Percentiles rank a stretch among this genome's conserved stretches.
These are phyloP conservation scores for Kodamaea derodonti DNA, from an alignment of 1,139 yeast genomes.

Conservation along the genomic window DNA sequence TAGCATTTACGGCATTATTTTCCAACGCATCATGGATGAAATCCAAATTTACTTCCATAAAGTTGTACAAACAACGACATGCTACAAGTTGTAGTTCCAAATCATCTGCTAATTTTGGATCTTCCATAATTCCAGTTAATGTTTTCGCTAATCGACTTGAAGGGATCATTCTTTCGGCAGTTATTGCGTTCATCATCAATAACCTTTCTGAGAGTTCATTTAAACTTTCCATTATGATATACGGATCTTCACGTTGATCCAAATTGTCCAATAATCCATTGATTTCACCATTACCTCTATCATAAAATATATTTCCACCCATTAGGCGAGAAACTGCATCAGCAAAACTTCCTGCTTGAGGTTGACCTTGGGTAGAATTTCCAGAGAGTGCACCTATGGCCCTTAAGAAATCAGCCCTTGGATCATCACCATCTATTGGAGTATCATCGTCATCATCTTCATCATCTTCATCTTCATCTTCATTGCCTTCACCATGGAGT, in stretches of 20 bases:
- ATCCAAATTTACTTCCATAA: constrained; percentile 73
- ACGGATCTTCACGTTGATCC: constrained; percentile 44
- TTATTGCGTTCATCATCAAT: constrained; percentile 63
- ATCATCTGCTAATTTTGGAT: constrained; percentile 57
- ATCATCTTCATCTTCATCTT: constrained; percentile 18
- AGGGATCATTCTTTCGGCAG: constrained; percentile 66
- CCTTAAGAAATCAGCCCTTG: constrained; percentile 23
- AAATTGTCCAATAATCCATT: constrained; percentile 40
- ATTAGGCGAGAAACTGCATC: constrained; percentile 35
- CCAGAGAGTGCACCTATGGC: constrained; percentile 18
- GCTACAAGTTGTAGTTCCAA: constrained; percentile 79
- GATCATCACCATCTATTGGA: constrained; percentile 18
- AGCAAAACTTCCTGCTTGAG: constrained; percentile 22
- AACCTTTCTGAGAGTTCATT: constrained; percentile 61
- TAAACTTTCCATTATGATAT: constrained; percentile 50
- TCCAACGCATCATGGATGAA: constrained; percentile 62
- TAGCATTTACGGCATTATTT: constrained; percentile 62
- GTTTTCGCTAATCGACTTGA: constrained; percentile 52
- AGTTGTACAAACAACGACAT: constrained; percentile 79
- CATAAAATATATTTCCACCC: constrained; percentile 22
- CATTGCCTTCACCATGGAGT: constrained; percentile 16
- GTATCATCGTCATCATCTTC: constrained; percentile 11
- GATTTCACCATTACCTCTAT: constrained; percentile 23
- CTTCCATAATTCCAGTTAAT: constrained; percentile 56
- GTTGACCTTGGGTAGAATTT: constrained; percentile 7